These are phyloP conservation scores for Dictyostelium capitatum DNA, from an alignment of 78 protist species.

Conservation along the genomic window DNA sequence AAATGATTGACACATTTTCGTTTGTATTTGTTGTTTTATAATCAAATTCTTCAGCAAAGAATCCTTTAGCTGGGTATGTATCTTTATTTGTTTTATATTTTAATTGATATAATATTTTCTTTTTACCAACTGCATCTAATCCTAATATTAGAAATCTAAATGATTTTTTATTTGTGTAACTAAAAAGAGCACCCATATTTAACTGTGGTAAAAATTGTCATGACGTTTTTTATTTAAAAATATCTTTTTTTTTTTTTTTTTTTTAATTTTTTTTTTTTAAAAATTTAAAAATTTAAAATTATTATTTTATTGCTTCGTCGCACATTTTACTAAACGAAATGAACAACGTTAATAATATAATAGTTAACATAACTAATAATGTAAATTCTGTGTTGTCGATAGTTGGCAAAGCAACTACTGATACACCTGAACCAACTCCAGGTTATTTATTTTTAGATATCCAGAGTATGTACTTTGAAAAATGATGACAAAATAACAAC, in stretches of 20 bases:
- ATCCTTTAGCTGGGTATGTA: constrained; percentile 87
- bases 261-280: too few relatives aligned
- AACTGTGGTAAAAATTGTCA: too few relatives aligned
- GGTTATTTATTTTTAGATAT: constrained; percentile 55
- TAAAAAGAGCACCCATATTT: too few relatives aligned
- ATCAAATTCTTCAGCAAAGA: constrained; percentile 94
- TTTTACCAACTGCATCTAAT: constrained; percentile 93
- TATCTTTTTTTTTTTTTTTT: too few relatives aligned
- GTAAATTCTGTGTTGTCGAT: background rate
- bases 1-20: background rate
- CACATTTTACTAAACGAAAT: background rate
- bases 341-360: constrained; percentile 9
- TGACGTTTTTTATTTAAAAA: too few relatives aligned
- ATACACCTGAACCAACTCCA: constrained; percentile 45
- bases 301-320: too few relatives aligned
- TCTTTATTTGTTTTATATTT: constrained; percentile 81
- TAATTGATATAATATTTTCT: constrained; percentile 87
- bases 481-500: background rate
- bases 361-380: constrained; percentile 7
- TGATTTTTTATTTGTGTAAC: too few relatives aligned
- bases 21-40: constrained; percentile 60
- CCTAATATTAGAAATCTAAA: constrained; percentile 87
- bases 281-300: too few relatives aligned
- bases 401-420: constrained; percentile 53
- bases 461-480: constrained; percentile 17